Evolutionary conservation across 352 stramenopile genomes (phyloP).

Genomic region (Globisporangium parvum): DNA sequence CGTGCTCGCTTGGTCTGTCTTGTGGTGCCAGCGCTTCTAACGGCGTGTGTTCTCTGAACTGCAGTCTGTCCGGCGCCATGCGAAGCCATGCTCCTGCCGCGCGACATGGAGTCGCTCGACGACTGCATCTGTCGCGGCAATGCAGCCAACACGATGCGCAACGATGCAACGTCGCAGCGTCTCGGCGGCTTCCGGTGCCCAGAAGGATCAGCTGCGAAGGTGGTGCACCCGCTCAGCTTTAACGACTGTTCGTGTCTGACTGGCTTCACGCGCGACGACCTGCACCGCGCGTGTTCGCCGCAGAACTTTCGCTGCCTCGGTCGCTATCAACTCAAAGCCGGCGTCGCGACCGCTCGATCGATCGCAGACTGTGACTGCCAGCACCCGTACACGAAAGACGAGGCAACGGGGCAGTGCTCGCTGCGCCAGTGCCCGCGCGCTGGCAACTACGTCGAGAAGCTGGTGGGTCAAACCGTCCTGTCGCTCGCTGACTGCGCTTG

Average conservation of each 20-base stretch:
- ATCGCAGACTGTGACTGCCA: constrained; percentile 70
- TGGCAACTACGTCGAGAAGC: constrained; percentile 69
- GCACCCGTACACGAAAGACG: constrained; percentile 66
- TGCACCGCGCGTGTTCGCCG: constrained; percentile 22
- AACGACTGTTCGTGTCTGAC: constrained; percentile 30
- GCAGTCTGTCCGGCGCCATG: constrained; percentile 59
- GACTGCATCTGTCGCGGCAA: constrained; percentile 51
- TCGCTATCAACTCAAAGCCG: constrained; percentile 45
- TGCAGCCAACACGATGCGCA: neutral
- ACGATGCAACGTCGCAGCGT: constrained; percentile 4
- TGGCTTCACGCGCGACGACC: constrained; percentile 31
- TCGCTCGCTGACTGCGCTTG: constrained; percentile 78
- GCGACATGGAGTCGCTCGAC: constrained; percentile 74
- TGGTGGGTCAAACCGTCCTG: constrained; percentile 16
- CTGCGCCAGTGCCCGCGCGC: constrained; percentile 57
- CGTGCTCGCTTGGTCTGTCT: neutral
- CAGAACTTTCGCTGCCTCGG: constrained; percentile 48
- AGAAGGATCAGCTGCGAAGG: constrained; percentile 20
- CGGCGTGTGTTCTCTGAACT: neutral
- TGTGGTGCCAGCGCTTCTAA: neutral
- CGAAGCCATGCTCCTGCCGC: constrained; percentile 68
- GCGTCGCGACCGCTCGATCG: constrained; percentile 24
- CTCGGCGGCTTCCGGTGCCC: constrained; percentile 26
- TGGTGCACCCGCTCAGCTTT: constrained; percentile 32
- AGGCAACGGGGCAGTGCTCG: constrained; percentile 40